A percentile compares a stretch with the other conserved stretches of the same genome.
Evolutionary conservation across 768 basidiomycete species (phyloP).

Genomic region (Auricularia cornea): DNA sequence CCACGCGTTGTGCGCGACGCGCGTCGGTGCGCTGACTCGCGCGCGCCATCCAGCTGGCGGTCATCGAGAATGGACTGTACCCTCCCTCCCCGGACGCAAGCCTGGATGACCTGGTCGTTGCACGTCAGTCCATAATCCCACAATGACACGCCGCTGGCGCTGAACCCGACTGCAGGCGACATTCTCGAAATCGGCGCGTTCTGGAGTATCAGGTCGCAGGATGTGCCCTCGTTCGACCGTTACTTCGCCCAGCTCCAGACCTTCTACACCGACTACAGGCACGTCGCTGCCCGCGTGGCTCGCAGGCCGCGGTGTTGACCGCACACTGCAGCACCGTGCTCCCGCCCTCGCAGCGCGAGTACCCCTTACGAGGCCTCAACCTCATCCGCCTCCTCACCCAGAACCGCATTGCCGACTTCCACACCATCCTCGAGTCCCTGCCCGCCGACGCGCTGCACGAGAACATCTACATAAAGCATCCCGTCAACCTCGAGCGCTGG

Average conservation of each 20-base stretch:
- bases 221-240: constrained; percentile 89
- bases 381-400: constrained; percentile 92
- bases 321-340: constrained; percentile 46
- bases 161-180: too few relatives aligned
- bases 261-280: constrained; percentile 85
- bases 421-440: constrained; percentile 90
- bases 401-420: constrained; percentile 96
- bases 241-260: constrained; percentile 88
- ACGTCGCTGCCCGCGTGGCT: neutral
- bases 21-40: neutral
- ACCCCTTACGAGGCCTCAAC: constrained; percentile 82
- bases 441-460: constrained; percentile 35
- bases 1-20: neutral
- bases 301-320: neutral
- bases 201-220: constrained; percentile 81
- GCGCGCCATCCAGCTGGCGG: constrained; percentile 47
- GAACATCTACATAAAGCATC: constrained; percentile 72
- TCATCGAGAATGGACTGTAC: constrained; percentile 70
- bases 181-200: constrained; percentile 94
- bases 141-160: too few relatives aligned
- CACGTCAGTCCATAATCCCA: constrained; percentile 71
- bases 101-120: constrained; percentile 57
- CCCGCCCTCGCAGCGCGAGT: constrained; percentile 79
- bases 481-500: constrained; percentile 90
- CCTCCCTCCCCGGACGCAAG: constrained; percentile 58